phyloP scores from a whole-genome alignment of 73 alveolate species.

The Effrenium voratum region DNA sequence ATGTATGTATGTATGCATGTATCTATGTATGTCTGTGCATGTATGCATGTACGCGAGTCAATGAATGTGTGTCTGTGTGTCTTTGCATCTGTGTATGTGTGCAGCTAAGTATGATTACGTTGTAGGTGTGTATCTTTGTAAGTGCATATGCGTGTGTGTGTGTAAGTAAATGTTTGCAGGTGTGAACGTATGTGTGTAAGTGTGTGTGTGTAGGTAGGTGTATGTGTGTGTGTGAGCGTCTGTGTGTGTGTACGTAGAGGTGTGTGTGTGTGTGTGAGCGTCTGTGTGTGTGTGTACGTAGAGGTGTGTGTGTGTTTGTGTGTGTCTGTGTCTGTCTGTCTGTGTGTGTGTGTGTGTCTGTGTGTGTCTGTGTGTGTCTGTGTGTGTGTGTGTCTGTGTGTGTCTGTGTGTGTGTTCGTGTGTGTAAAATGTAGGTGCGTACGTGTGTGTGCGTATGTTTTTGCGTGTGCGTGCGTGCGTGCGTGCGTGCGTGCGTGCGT shows the following conservation, averaged over 20 bases:
- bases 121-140: neutral
- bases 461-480: neutral
- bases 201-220: too few relatives aligned
- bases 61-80: neutral
- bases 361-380: neutral
- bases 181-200: too few relatives aligned
- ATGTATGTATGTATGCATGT: neutral
- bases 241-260: too few relatives aligned
- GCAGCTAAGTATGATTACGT: neutral
- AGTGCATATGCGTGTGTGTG: neutral
- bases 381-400: constrained; percentile 13
- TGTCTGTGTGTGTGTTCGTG: neutral
- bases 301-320: too few relatives aligned
- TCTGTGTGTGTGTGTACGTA: too few relatives aligned
- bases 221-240: too few relatives aligned
- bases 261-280: too few relatives aligned
- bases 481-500: neutral
- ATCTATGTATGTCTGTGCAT: neutral
- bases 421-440: neutral
- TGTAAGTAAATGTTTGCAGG: too few relatives aligned
- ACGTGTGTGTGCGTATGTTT: neutral
- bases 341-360: neutral
- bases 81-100: neutral
- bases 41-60: neutral
- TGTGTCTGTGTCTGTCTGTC: neutral